Base-by-base conservation (phyloP, 331 rosid genomes). In the Ulmus americana region DNA sequence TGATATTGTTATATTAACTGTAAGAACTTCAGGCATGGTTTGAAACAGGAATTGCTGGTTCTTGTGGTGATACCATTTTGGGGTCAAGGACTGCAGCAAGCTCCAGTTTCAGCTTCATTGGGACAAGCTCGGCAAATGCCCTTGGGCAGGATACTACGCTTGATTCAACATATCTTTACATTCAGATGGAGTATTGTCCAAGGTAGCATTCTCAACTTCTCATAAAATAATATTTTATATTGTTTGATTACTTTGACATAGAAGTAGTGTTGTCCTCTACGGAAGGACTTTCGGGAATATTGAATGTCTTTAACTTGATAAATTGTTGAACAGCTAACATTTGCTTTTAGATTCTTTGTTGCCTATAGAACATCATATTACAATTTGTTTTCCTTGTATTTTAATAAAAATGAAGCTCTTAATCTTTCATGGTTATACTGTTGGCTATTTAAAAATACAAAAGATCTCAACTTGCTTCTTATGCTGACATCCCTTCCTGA, bases 141-240 rank as follows among this genome's bases (percentile, higher is more conserved):
- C 20, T 69, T 67, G 94, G 87, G 59, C 80, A 61, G 56, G 98
- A 88, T 72, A 86, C 67, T 61, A 90, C 85, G 65, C 79, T 83
- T 68, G 96, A 88, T 74, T 86, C 96, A 40, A 89, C 95, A 0
- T 88, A 85, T 86, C 87, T 92, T 48, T 92, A 92, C 67, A 92
- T 92, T 80, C 97, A 92, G 77, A 92, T 92, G 97, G 97, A 92
- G 72, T 88, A 88, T 78, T 92, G 98, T 57, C 98, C 98, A 3
- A 76, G 87, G 98, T 86, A 86, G 55, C 35, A 28, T 28, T 28
- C 35, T 28, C 35, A 70, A 10, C 55, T 70, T 81, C 64, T 70
- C 58, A 70, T 28, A 49, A 54, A 51, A 18, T 64, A 39, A 43
- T n/a, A 22, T 72, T 64, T 14, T 11, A 45, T 69, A 64, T 39